Evolutionary conservation across 257 asterid species (phyloP).

Genomic region (Gentiana straminea): DNA sequence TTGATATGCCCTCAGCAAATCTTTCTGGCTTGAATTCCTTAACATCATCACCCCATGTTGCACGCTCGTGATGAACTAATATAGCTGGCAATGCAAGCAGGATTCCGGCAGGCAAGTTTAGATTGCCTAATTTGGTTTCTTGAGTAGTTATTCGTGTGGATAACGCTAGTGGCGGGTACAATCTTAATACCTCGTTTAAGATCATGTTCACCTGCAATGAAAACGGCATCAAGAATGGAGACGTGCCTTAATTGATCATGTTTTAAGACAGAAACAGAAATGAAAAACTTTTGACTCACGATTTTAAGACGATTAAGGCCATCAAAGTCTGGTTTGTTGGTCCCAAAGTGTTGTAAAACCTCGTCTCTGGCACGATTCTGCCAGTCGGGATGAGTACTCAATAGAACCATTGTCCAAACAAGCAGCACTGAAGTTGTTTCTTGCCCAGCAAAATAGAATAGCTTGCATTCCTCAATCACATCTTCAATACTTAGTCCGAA

Average conservation of each 20-base stretch:
- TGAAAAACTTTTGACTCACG: background rate
- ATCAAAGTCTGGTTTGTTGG: conserved; percentile 7
- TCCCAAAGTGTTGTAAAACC: conserved; percentile 11
- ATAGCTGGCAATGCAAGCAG: conserved; percentile 2
- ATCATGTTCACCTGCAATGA: conserved; percentile 11
- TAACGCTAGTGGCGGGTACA: conserved; percentile 4
- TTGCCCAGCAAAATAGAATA: conserved; percentile 21
- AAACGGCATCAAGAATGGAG: no score
- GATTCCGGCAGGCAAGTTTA: conserved; percentile 13
- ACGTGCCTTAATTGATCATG: no score
- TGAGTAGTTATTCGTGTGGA: conserved; percentile 1
- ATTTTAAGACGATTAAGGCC: conserved; percentile 15
- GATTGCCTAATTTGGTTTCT: conserved; percentile 11
- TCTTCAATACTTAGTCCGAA: conserved; percentile 13
- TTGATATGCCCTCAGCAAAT: conserved; percentile 19
- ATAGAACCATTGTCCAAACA: conserved; percentile 12
- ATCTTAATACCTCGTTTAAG: conserved; percentile 11
- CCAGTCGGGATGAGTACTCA: conserved; percentile 15
- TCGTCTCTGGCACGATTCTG: conserved; percentile 17
- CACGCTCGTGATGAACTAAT: conserved; percentile 14
- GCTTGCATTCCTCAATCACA: conserved; percentile 18
- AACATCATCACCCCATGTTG: conserved; percentile 20
- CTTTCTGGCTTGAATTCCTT: conserved; percentile 22
- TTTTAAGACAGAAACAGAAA: no score
- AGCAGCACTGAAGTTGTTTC: conserved; percentile 16